Base-by-base conservation (phyloP, 352 stramenopile genomes). In the Blastocystis sp. region DNA sequence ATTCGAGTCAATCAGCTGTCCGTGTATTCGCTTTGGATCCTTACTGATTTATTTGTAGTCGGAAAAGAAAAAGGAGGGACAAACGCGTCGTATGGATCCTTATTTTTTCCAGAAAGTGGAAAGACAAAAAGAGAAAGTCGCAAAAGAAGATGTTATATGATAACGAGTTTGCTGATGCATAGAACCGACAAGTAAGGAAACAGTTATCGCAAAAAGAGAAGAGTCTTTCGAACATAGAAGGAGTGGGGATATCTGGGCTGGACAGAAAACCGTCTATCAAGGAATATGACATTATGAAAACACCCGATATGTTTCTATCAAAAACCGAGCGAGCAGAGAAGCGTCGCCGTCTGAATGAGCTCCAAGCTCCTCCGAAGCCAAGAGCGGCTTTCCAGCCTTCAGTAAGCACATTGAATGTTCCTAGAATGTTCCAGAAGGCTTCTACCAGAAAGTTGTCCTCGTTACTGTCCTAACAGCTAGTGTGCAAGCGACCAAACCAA, bases 221-320 rank as follows among this genome's bases (percentile, higher is more conserved):
- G 59, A 68, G 20, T 24, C n/a, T 68, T 9, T 16, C 24, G 37
- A 68, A 2, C n/a, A 26, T 16, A 3, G 50, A 13, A n/a, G 20
- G 50, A n/a, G 50, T 2, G 50, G 50, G 50, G 3, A 59, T n/a
- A n/a, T 13, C 50, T n/a, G 50, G 11, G 13, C 2, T 59, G 13
- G 50, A 59, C 66, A 56, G 56, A 56, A 45, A 53, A 55, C 9
- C 66, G 34, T 16, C 39, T 13, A n/a, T 47, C 54, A 81, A 56
- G 18, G 68, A 63, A 26, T 43, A 64, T 8, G 70, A 81, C 45
- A 81, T 81, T 53, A 81, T 81, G 70, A 37, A 16, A 7, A 81
- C 50, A 13, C 70, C 70, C 11, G 70, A 81, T 41, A 63, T 81
- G 39, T 81, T 81, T 81, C 70, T 81, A 9, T 62, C 70, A 6